Base-by-base conservation (phyloP, 306 rosid species). In the Alnus rubra region DNA sequence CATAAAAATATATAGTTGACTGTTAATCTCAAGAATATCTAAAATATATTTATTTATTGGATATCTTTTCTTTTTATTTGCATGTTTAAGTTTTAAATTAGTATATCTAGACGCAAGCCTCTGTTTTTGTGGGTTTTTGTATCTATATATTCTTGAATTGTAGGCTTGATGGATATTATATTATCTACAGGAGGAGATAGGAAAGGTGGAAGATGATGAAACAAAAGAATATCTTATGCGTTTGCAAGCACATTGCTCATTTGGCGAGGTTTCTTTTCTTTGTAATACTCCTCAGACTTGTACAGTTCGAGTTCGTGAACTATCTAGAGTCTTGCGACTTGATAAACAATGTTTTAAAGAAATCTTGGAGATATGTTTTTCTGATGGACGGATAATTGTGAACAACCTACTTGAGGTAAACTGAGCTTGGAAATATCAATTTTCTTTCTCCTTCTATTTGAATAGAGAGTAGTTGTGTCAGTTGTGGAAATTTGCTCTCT, bases 211-310 rank as follows among this genome's bases (percentile, higher is more conserved):
- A 75, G 89, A 78, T 56, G 85, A 78, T 77, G 86, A 79, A 50
- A 69, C 58, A 39, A 87, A 82, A 53, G 83, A 84, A 78, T 23
- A 39, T 2, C 54, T 69, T 23, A 83, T 15, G 60, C 69, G 3
- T 28, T 84, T 90, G 54, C 82, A 74, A 35, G 77, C 74, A 7
- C 63, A 80, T 68, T 74, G 85, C 81, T 84, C 81, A 42, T 84
- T 89, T 69, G 93, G 91, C 39, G 91, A 91, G 76, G 74, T 91
- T 79, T 91, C 96, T 50, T 87, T 89, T 48, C 88, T 91, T 75
- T 89, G 96, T 78, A 84, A 87, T 80, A 76, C 77, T 70, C 88
- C 87, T 84, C 91, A 89, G 70, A 79, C 76, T 28, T 87, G 80
- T 81, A 80, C 73, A 3, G 82, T 91, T 54, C 76, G 56, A 45